Evolutionary conservation across 78 protist genomes (phyloP).

Genomic region (Dictyostelium brefeldianum): DNA sequence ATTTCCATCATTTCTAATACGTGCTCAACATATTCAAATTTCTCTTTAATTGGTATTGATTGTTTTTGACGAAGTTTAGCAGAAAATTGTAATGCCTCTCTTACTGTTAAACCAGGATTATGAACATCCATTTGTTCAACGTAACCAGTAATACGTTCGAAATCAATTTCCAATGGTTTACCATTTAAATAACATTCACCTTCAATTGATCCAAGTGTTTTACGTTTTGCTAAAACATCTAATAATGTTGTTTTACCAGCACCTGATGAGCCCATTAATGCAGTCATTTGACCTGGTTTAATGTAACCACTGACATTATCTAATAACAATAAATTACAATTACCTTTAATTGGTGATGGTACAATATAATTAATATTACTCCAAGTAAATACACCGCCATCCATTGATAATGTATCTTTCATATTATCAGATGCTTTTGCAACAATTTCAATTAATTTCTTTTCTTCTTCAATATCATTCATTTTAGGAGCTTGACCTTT

Average conservation of each 20-base stretch:
- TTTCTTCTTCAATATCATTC: slow-evolving; percentile 65
- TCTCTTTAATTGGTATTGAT: not conserved
- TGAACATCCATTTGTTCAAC: slow-evolving; percentile 73
- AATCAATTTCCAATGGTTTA: slow-evolving; percentile 41
- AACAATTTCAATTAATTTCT: slow-evolving; percentile 47
- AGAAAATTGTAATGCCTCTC: slow-evolving; percentile 74
- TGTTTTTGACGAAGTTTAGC: slow-evolving; percentile 32
- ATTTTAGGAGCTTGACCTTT: slow-evolving; percentile 75
- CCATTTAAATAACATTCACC: slow-evolving; percentile 80
- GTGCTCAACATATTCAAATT: slow-evolving; percentile 15
- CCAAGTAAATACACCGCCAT: slow-evolving; percentile 74
- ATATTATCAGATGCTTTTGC: slow-evolving; percentile 61
- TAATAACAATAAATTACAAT: not conserved
- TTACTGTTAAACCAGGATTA: slow-evolving; percentile 31
- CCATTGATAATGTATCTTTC: slow-evolving; percentile 22
- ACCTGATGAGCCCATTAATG: slow-evolving; percentile 88
- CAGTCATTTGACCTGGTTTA: slow-evolving; percentile 71
- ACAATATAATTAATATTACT: slow-evolving; percentile 53
- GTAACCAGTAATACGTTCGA: slow-evolving; percentile 65
- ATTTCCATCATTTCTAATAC: slow-evolving; percentile 58
- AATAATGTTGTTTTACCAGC: slow-evolving; percentile 89
- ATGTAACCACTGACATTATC: slow-evolving; percentile 61
- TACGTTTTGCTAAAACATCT: slow-evolving; percentile 82
- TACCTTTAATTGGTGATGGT: not conserved
- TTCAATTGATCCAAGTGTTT: slow-evolving; percentile 10